phyloP scores from a whole-genome alignment of 176 grass and related monocot genomes.

The Musa itinerans region DNA sequence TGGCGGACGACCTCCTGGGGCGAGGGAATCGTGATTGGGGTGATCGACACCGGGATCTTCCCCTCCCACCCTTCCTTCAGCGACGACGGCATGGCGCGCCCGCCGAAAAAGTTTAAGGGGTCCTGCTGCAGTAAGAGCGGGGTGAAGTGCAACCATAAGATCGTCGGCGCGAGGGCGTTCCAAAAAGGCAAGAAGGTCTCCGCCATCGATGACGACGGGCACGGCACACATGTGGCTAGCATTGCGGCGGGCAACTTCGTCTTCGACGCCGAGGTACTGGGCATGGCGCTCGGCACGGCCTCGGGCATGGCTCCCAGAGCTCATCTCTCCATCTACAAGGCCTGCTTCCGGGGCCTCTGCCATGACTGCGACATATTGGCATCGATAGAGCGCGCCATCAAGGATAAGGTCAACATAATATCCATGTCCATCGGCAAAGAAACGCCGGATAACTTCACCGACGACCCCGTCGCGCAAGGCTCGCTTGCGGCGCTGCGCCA shows the following conservation, averaged over 20 bases:
- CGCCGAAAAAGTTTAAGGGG: slow-evolving; percentile 51
- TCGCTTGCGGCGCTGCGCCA: background rate
- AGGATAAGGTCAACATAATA: slow-evolving; percentile 47
- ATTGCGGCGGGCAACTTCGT: slow-evolving; percentile 80
- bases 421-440: slow-evolving; percentile 43
- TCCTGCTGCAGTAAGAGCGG: slow-evolving; percentile 38
- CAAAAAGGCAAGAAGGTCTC: slow-evolving; percentile 3
- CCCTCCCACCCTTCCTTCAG: slow-evolving; percentile 75
- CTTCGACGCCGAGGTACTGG: slow-evolving; percentile 49
- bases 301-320: slow-evolving; percentile 48
- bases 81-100: slow-evolving; percentile 49
- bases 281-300: slow-evolving; percentile 71
- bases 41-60: slow-evolving; percentile 62
- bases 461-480: background rate
- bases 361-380: slow-evolving; percentile 37
- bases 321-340: slow-evolving; percentile 59
- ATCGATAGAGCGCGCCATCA: slow-evolving; percentile 40
- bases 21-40: slow-evolving; percentile 52
- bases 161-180: slow-evolving; percentile 60
- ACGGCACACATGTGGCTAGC: slow-evolving; percentile 80
- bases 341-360: slow-evolving; percentile 29
- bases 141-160: slow-evolving; percentile 70
- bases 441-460: background rate
- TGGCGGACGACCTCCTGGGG: slow-evolving; percentile 16
- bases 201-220: slow-evolving; percentile 55